Evolutionary conservation across 1,284 basidiomycete genomes (phyloP), one percentile per base, ranked within the genome.

Genomic region (Naganishia albida): DNA sequence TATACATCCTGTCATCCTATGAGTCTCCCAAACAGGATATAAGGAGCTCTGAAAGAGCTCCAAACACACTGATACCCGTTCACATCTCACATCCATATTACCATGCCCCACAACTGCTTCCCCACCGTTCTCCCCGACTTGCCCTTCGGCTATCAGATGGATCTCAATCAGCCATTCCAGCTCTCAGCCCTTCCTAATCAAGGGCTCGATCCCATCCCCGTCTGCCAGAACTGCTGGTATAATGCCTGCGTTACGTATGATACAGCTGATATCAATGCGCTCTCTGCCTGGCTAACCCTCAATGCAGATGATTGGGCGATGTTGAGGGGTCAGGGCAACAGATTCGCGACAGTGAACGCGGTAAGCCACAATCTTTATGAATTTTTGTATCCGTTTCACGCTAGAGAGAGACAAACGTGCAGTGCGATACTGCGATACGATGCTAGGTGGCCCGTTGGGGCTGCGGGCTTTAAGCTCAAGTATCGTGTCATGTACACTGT

Each of bases 311-410:
- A 52, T 10, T 52, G 50, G 50, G 50, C 4, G 15, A 28, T n/a
- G 13, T 30, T 52, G 23, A 7, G 50, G 26, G 50, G 50, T 28
- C 25, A 30, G 4, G 7, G 20, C 26, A 52, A 52, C 26, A 28
- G 26, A 3, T 52, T 28, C 50, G 26, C 50, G 23, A 18, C 15
- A 3, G 50, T 34, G 12, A 52, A 52, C 20, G 50, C 50, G 15
- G 28, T 28, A 16, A 52, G 28, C 28, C 50, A 52, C 34, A 16
- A 30, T 4, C 28, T 52, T 3, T 52, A 28, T 52, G 50, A 52
- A n/a, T 52, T 7, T 38, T 30, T 52, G 50, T 52, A 52, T 30
- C 50, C 50, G 13, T 28, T 52, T 34, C 50, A 52, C 15, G 50
- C n/a, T 25, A 12, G 50, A 30, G 50, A 52, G 13, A 52, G 18